phyloP scores from a whole-genome alignment of 2,329 filamentous ascomycete genomes.

The Tolypocladium guangdongense region DNA sequence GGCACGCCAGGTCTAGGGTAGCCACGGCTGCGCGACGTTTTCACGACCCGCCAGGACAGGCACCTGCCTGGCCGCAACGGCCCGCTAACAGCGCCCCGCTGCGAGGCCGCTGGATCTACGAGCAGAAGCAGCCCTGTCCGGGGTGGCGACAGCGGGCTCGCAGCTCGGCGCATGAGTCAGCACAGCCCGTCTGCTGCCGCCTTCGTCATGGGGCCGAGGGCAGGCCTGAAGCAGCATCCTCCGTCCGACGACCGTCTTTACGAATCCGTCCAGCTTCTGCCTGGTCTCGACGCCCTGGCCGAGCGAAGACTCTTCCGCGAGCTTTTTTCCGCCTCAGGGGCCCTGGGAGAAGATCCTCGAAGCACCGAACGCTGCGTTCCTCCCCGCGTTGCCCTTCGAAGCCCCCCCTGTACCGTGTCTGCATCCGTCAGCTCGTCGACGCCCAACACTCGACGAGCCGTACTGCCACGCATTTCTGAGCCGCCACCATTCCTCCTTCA shows the following conservation, averaged over 20 bases:
- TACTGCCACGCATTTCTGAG: conserved; percentile 1
- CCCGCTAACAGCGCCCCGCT: not conserved
- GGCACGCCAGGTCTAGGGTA: not conserved
- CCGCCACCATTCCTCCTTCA: conserved; percentile 47
- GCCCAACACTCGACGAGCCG: conserved; percentile 3
- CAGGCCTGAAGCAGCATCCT: not conserved
- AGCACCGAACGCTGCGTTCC: not conserved
- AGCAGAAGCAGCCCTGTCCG: not conserved
- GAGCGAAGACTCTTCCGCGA: not conserved
- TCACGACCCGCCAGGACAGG: not conserved
- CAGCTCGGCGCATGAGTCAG: not conserved
- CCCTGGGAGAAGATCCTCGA: not conserved
- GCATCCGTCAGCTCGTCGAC: not conserved
- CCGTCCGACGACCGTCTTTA: not conserved
- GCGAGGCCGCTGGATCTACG: not conserved
- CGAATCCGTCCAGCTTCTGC: not conserved
- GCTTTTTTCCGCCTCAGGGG: not conserved
- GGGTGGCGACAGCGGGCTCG: too few relatives aligned
- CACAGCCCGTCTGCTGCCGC: not conserved
- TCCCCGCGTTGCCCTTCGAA: not conserved
- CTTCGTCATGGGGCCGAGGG: not conserved
- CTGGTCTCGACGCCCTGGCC: too few relatives aligned
- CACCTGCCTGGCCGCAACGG: not conserved
- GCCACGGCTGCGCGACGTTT: not conserved
- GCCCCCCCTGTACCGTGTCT: not conserved